Percentiles rank a stretch among this genome's conserved stretches.
phyloP scores from a whole-genome alignment of 2,329 filamentous ascomycete species.

The Thielaviopsis cerberus region DNA sequence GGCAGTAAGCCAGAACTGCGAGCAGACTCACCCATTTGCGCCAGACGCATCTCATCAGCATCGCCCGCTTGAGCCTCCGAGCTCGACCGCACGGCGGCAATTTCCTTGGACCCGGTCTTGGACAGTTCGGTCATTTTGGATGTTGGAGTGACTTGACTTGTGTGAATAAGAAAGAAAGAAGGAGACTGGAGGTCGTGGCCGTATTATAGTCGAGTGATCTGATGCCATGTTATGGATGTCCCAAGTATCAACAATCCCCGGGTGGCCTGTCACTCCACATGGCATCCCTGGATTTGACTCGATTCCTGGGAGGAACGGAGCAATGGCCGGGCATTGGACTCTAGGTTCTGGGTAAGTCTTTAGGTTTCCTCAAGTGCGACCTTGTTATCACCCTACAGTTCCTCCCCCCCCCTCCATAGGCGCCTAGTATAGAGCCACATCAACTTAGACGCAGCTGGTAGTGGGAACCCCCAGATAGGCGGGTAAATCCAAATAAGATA shows the following conservation, averaged over 20 bases:
- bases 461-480: neutral
- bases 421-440: no score
- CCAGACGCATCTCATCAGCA: slow-evolving; percentile 24
- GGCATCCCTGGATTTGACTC: no score
- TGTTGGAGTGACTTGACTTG: neutral
- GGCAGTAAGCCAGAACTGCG: neutral
- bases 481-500: neutral
- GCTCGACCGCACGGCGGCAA: neutral
- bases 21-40: slow-evolving; percentile 22
- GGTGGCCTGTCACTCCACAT: neutral
- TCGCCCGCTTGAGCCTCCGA: slow-evolving; percentile 12
- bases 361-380: neutral
- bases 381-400: neutral
- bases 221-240: neutral
- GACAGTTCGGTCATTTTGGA: neutral
- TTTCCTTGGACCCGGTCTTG: neutral
- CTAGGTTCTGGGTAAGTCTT: no score
- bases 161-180: neutral
- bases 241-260: neutral
- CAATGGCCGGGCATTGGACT: neutral
- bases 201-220: no score
- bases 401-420: no score
- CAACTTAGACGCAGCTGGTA: no score
- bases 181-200: neutral
- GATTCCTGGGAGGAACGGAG: no score